Evolutionary conservation across 495 filamentous ascomycete genomes (phyloP).

Genomic region (Aspergillus affinis): DNA sequence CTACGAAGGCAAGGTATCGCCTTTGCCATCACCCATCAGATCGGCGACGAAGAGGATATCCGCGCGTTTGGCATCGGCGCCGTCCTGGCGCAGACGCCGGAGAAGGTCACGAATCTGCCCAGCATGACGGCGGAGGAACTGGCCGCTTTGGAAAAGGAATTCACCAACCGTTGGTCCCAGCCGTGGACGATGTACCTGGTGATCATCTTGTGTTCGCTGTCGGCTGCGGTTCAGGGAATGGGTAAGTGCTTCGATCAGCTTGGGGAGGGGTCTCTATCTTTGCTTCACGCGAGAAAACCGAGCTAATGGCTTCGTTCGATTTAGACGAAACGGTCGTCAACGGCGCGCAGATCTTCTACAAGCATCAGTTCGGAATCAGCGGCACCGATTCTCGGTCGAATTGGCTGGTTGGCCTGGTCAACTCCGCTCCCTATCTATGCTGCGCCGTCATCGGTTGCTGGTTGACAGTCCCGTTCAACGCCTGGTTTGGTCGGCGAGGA

Average conservation of each 20-base stretch:
- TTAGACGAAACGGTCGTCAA: slow-evolving; percentile 75
- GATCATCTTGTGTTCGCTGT: slow-evolving; percentile 41
- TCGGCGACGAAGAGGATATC: slow-evolving; percentile 52
- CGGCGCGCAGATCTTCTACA: slow-evolving; percentile 69
- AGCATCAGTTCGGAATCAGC: slow-evolving; percentile 34
- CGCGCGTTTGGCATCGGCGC: slow-evolving; percentile 53
- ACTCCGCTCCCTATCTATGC: slow-evolving; percentile 46
- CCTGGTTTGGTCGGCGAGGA: slow-evolving; percentile 54
- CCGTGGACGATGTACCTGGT: slow-evolving; percentile 57
- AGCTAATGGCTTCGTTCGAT: not conserved
- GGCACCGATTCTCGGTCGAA: slow-evolving; percentile 22
- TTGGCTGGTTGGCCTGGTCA: slow-evolving; percentile 45
- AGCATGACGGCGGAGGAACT: slow-evolving; percentile 49
- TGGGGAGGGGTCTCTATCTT: slow-evolving; percentile 13
- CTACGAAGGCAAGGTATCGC: slow-evolving; percentile 61
- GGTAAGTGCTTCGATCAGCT: slow-evolving; percentile 45
- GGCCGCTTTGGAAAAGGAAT: slow-evolving; percentile 43
- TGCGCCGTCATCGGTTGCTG: slow-evolving; percentile 49
- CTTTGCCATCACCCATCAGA: slow-evolving; percentile 62
- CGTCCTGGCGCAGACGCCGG: slow-evolving; percentile 51
- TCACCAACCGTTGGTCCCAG: slow-evolving; percentile 56
- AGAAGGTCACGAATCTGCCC: slow-evolving; percentile 35
- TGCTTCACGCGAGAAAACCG: slow-evolving; percentile 54
- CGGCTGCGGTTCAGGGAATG: slow-evolving; percentile 61
- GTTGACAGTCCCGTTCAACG: slow-evolving; percentile 57